phyloP scores from a whole-genome alignment of 345 rosid species.

The Pugionium cornutum region DNA sequence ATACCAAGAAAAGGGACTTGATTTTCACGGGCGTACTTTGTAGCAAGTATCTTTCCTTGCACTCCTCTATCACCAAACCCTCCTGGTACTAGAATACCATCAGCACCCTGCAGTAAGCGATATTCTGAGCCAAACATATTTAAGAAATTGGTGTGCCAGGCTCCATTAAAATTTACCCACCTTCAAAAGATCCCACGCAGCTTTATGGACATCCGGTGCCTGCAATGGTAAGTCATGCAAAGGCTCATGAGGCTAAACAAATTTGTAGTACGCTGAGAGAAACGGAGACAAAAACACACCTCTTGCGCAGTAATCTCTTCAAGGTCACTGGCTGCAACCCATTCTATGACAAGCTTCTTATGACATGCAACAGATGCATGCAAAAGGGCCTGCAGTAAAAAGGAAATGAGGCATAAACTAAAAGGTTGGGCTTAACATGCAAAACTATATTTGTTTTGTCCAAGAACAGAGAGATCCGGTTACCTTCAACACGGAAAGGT shows the following conservation, averaged over 20 bases:
- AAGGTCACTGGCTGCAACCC: conserved; percentile 81
- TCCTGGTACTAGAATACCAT: conserved; percentile 74
- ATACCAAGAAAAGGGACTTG: conserved; percentile 70
- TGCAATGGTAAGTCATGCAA: conserved; percentile 36
- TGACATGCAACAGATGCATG: conserved; percentile 77
- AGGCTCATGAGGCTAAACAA: background rate
- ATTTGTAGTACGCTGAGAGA: conserved; percentile 8
- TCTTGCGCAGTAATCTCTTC: conserved; percentile 55
- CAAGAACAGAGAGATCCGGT: conserved; percentile 1
- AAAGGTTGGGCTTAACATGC: background rate
- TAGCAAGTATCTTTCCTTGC: conserved; percentile 75
- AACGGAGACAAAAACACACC: conserved; percentile 34
- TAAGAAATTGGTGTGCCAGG: conserved; percentile 8
- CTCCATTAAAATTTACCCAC: conserved; percentile 30
- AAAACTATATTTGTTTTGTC: background rate
- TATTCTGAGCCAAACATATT: conserved; percentile 17
- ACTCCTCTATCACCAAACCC: conserved; percentile 89
- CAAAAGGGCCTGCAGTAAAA: conserved; percentile 59
- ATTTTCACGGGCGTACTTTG: conserved; percentile 70
- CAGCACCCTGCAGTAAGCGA: conserved; percentile 52
- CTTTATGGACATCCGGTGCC: conserved; percentile 53
- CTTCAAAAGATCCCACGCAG: conserved; percentile 69
- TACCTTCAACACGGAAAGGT: background rate
- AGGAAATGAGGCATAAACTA: too few relatives aligned
- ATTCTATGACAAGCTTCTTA: conserved; percentile 59